Base-by-base conservation (phyloP, 2,329 filamentous ascomycete species). In the Aureobasidium sp. region DNA sequence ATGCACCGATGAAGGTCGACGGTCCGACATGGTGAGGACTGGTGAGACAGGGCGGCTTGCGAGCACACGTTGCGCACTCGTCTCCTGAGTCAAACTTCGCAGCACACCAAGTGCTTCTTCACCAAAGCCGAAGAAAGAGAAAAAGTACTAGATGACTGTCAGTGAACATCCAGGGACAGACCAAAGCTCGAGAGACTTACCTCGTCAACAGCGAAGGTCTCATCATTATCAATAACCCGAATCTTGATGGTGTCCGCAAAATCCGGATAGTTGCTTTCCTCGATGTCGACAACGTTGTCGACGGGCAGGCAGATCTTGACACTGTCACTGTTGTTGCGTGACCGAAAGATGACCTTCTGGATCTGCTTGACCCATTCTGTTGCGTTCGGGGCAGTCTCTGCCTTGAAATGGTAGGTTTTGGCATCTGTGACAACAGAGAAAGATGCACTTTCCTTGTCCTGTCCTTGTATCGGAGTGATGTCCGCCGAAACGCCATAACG, bases 341-440 rank as follows among this genome's bases (percentile, higher is more conserved):
- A 93, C 56, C 92, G 84, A 71, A 97, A 97, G 62, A 97, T 97
- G 68, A 96, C 92, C 64, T 94, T 89, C 71, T 97, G 93, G 29
- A 99, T 79, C 59, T 89, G 86, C 75, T 94, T 94, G 49, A 97
- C 92, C 94, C 94, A 99, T 78, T 97, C 94, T 73, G 91, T 94
- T 12, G 94, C 94, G 71, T 90, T 96, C 4, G 87, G 82, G 1
- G 84, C 81, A 71, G 90, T 97, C 72, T 99, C 94, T 41, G 93
- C 94, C 70, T 85, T 86, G 78, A 97, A 95, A 69, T 91, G 83
- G 75, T 94, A 96, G 1, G 85, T 91, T 61, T 91, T 84, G 65
- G 92, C 85, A 70, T 92, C 85, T 0, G 91, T 97, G 8, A 87
- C 87, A 47, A 97, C 85, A 7, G 86, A 84, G 70, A 97, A 97